Conservation (phyloP, 495 filamentous ascomycete species). For the Penicillium cosmopolitanum region DNA sequence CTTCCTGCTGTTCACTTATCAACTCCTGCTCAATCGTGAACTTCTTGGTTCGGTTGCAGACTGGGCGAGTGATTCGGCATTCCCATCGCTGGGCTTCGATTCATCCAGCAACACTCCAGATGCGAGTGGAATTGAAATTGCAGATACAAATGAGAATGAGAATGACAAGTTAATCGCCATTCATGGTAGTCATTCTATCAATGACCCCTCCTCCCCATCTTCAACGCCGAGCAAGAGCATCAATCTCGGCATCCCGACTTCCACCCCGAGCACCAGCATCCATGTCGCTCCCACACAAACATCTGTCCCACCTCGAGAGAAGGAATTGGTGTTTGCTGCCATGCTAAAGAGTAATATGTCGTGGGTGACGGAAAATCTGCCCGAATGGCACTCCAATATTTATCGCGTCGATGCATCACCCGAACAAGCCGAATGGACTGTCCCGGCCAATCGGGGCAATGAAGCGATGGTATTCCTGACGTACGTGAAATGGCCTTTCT, state of each 20-base stretch:
- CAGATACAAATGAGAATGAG: neutral
- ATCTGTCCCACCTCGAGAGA: conserved; percentile 7
- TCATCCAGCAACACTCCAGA: neutral
- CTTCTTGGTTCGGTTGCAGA: conserved; percentile 5
- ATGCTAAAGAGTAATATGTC: conserved; percentile 30
- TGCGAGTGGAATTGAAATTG: neutral
- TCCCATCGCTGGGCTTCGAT: neutral
- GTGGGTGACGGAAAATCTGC: conserved; percentile 35
- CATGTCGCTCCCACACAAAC: neutral
- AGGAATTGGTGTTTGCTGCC: conserved; percentile 34
- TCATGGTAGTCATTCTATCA: neutral
- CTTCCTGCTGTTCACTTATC: conserved; percentile 27
- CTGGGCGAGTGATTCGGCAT: neutral
- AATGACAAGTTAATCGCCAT: neutral
- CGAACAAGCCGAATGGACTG: conserved; percentile 36
- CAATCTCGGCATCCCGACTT: neutral
- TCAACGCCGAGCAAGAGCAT: neutral
- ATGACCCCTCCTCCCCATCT: neutral
- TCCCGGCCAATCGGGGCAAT: conserved; percentile 60
- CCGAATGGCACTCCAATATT: conserved; percentile 45
- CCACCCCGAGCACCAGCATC: neutral
- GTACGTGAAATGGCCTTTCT: conserved; percentile 19
- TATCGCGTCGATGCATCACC: conserved; percentile 53
- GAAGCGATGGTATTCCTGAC: conserved; percentile 68
- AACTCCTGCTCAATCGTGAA: conserved; percentile 27